Base-by-base conservation (phyloP, 192 early-diverging fungal genomes). In the Spinellus fusiger region DNA sequence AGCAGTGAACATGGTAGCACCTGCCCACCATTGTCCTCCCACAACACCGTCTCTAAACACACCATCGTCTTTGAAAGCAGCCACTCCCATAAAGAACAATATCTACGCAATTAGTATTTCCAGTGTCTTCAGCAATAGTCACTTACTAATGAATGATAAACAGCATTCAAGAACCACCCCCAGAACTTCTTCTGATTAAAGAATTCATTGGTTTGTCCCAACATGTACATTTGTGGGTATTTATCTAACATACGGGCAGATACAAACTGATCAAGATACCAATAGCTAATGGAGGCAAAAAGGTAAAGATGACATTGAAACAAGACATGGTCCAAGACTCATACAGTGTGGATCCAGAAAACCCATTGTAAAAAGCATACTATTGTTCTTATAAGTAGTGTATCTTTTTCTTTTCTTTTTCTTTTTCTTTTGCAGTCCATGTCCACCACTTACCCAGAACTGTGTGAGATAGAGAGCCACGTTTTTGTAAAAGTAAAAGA, bases 401-500 rank as follows among this genome's bases (percentile, higher is more conserved):
- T 4, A 13, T 16, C 6, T 51, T 51, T 13, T 5, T 25, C 0
- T 25, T 23, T 25, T 23, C 16, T 23, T 18, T 2, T 4, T 8
- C 3, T 10, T 4, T 16, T 16, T 34, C 1, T 13, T 5, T 23
- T 31, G 37, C 59, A 35, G 15, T 15, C 0, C 13, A 47, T 40
- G 28, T 20, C 16, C 8, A 15, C 18, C 32, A 66, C 64, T 66
- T 70, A 77, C 75, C 96, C 96, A 98, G 64, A 98, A 90, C 79
- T 97, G 96, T 34, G 95, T 98, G 70, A 94, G 81, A 78, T 97
- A 98, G 59, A 98, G 79, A 34, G 94, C 89, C 59, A 98, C 94
- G 71, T 98, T 98, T 79, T 98, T 98, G 83, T 98, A 98, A 75
- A 98, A 98, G 64, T 89, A 93, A 80, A 94, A 98, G 60, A 98